A percentile compares a stretch with the other conserved stretches of the same genome.
Evolutionary conservation across 2,329 filamentous ascomycete species (phyloP).

Genomic region (Fusarium sp.): DNA sequence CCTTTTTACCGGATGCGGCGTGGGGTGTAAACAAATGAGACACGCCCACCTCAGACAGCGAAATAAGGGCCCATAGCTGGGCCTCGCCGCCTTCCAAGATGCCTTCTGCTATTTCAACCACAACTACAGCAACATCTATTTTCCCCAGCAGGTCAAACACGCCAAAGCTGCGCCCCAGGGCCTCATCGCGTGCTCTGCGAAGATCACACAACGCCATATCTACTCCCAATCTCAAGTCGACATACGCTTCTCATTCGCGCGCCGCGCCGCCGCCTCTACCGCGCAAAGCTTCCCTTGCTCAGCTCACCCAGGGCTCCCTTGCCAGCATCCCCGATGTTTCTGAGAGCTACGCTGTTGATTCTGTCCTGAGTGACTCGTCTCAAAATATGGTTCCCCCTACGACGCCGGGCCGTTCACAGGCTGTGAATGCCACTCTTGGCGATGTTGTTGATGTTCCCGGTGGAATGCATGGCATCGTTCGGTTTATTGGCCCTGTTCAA

Average conservation of each 20-base stretch:
- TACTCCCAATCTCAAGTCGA: constrained; percentile 65
- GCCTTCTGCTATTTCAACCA: constrained; percentile 41
- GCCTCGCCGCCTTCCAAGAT: constrained; percentile 39
- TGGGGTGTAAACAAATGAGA: constrained; percentile 47
- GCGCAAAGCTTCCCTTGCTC: constrained; percentile 76
- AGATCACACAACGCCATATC: constrained; percentile 60
- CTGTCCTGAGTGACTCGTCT: constrained; percentile 53
- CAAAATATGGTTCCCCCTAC: constrained; percentile 62
- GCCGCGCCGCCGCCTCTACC: constrained; percentile 60
- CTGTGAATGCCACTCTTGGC: constrained; percentile 72
- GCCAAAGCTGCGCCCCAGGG: constrained; percentile 35
- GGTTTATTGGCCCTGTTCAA: constrained; percentile 85
- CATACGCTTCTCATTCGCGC: constrained; percentile 61
- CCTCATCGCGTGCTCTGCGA: constrained; percentile 53
- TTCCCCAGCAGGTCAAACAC: constrained; percentile 26
- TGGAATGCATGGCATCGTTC: constrained; percentile 88
- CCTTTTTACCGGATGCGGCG: constrained; percentile 43
- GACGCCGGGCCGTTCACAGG: constrained; percentile 62
- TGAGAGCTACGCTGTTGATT: constrained; percentile 68
- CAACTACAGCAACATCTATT: constrained; percentile 38
- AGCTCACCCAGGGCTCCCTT: constrained; percentile 70
- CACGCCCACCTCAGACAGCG: constrained; percentile 40
- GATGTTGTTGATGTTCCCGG: constrained; percentile 92
- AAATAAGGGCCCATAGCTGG: constrained; percentile 41
- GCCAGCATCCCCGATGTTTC: constrained; percentile 73